Evolutionary conservation across 2,329 filamentous ascomycete genomes (phyloP), one percentile per base, ranked within the genome.

Genomic region (Aspergillus pseudoterreus): DNA sequence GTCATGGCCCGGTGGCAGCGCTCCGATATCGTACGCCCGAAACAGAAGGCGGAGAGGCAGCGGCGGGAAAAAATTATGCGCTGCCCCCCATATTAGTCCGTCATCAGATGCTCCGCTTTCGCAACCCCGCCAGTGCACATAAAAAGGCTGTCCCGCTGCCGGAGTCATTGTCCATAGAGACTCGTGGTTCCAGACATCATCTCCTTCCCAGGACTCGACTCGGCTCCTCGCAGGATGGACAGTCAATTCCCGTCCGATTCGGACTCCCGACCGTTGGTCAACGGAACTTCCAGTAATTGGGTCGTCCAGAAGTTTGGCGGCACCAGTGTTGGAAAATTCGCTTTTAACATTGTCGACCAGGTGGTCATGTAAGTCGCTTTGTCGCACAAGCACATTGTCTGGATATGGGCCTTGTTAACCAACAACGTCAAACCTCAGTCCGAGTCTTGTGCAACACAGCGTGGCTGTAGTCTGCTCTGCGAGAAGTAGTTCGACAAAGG

Each of bases 381-480:
- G 6, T 36, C 6, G 22, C 22, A 22, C 22, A 22, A 22, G 27
- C 27, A 30, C 27, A 30, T 11, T 30, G 27, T 4, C 27, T 30
- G 6, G 8, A 30, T 30, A 11, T 30, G 27, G 27, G 8, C 3
- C 27, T 8, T 10, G 10, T 30, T 30, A 30, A 30, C 27, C 9
- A 30, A 49, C 45, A 22, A 45, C 43, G 42, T 46, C 8, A 38
- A 46, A 32, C 27, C 53, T 32, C 51, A 87, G 84, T 60, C 76
- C 80, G 17, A 81, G 78, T 67, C 73, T 95, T 50, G 76, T 77
- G 49, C 76, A 83, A 51, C 85, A 90, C 67, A 86, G 86, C 70
- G 85, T 96, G 58, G 92, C 91, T 51, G 87, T 99, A 51, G 92
- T 99, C 52, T 99, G 94, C 75, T 99, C 94, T 55, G 94, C 94